phyloP scores from a whole-genome alignment of 2,329 filamentous ascomycete genomes.

The Xylariaceae sp. region DNA sequence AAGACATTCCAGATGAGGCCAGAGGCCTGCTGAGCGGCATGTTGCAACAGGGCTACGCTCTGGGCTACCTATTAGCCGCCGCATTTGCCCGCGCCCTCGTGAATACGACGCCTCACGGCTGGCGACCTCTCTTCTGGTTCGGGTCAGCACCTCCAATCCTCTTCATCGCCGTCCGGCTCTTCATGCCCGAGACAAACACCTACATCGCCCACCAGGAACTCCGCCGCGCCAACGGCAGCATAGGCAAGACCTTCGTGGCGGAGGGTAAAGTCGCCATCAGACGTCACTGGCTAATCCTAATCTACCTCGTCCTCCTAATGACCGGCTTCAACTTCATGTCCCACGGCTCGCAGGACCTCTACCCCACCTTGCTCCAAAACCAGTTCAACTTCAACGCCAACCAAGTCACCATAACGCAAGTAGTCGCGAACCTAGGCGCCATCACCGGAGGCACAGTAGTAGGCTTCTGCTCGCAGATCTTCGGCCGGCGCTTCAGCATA shows the following conservation, averaged over 20 bases:
- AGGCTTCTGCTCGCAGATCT: slow-evolving; percentile 64
- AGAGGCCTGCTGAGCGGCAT: slow-evolving; percentile 73
- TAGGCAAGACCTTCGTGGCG: slow-evolving; percentile 63
- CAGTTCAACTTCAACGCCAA: slow-evolving; percentile 51
- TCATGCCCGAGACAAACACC: slow-evolving; percentile 72
- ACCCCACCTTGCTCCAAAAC: slow-evolving; percentile 56
- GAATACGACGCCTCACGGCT: slow-evolving; percentile 71
- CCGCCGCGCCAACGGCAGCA: slow-evolving; percentile 52
- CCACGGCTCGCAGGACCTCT: slow-evolving; percentile 65
- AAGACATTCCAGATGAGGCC: slow-evolving; percentile 64
- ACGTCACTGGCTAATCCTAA: slow-evolving; percentile 73
- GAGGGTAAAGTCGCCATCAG: slow-evolving; percentile 77
- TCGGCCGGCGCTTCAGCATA: slow-evolving; percentile 66
- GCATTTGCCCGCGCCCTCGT: slow-evolving; percentile 64
- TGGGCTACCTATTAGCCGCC: slow-evolving; percentile 59
- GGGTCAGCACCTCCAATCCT: slow-evolving; percentile 74
- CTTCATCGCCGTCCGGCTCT: slow-evolving; percentile 74
- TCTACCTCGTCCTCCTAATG: slow-evolving; percentile 83
- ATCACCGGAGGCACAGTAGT: slow-evolving; percentile 63
- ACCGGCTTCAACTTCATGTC: slow-evolving; percentile 91
- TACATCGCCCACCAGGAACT: slow-evolving; percentile 64
- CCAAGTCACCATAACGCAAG: slow-evolving; percentile 64
- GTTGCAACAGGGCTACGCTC: slow-evolving; percentile 67
- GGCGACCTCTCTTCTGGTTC: slow-evolving; percentile 88
- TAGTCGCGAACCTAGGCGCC: slow-evolving; percentile 68